Evolutionary conservation across 2,329 filamentous ascomycete species (phyloP).

Genomic region (Pezicula radicicola): DNA sequence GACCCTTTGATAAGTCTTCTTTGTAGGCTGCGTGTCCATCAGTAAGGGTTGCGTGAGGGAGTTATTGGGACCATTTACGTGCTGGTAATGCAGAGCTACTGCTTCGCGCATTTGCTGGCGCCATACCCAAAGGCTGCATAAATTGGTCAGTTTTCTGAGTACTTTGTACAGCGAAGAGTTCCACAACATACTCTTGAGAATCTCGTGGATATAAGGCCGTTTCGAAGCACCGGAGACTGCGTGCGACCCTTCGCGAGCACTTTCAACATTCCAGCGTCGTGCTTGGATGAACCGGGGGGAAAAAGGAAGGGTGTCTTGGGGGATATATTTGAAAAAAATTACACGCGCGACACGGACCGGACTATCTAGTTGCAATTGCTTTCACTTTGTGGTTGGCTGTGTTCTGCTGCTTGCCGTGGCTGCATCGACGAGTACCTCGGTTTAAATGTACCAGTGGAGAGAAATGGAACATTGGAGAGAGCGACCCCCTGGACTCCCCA

Average conservation of each 20-base stretch:
- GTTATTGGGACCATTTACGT: conserved; percentile 34
- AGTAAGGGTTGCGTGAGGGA: conserved; percentile 6
- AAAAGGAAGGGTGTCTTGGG: conserved; percentile 3
- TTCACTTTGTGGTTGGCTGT: too few relatives aligned
- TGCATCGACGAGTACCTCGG: too few relatives aligned
- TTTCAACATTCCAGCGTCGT: conserved; percentile 29
- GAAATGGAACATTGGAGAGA: too few relatives aligned
- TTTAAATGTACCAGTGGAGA: too few relatives aligned
- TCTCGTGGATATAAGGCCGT: conserved; percentile 21
- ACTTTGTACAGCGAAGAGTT: too few relatives aligned
- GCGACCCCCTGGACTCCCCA: too few relatives aligned
- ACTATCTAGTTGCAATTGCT: not conserved
- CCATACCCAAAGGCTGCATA: conserved; percentile 39
- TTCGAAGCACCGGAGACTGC: conserved; percentile 27
- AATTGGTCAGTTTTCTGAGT: conserved; percentile 11
- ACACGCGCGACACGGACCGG: not conserved
- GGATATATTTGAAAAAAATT: conserved; percentile 2
- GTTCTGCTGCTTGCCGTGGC: too few relatives aligned
- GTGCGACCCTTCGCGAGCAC: conserved; percentile 27
- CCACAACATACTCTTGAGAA: conserved; percentile 20
- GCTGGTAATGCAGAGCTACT: conserved; percentile 52
- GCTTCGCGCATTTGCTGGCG: conserved; percentile 48
- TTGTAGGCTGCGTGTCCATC: conserved; percentile 58
- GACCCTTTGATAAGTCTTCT: conserved; percentile 75
- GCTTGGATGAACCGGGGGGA: conserved; percentile 6